phyloP scores from a whole-genome alignment of 768 basidiomycete genomes.

The Suillus decipiens region DNA sequence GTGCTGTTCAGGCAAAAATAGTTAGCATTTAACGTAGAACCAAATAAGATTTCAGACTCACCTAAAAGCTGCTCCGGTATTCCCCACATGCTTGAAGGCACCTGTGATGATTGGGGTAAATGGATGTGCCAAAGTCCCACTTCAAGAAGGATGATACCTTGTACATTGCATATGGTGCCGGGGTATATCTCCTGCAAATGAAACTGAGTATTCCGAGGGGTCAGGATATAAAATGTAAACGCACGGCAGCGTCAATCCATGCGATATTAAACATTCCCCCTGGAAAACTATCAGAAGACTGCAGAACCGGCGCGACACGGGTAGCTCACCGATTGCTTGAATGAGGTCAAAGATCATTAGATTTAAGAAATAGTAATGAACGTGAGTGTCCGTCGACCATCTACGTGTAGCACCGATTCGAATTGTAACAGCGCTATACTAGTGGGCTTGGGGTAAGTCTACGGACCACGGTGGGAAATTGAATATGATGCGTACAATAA shows the following conservation, averaged over 20 bases:
- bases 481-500: conserved; percentile 22
- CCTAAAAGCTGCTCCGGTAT: conserved; percentile 43
- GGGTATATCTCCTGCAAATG: conserved; percentile 29
- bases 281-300: conserved; percentile 16
- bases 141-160: conserved; percentile 28
- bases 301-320: background rate
- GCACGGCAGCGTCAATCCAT: conserved; percentile 36
- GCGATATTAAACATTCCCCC: conserved; percentile 40
- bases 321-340: conserved; percentile 33
- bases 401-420: conserved; percentile 25
- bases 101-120: conserved; percentile 21
- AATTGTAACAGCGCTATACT: conserved; percentile 32
- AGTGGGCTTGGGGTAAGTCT: background rate
- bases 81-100: conserved; percentile 40
- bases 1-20: conserved; percentile 15
- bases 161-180: conserved; percentile 34
- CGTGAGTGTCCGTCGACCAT: conserved; percentile 34
- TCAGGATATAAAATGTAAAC: conserved; percentile 11
- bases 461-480: too few species aligned
- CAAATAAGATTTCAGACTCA: conserved; percentile 14
- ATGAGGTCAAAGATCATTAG: conserved; percentile 34
- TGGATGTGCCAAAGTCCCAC: background rate
- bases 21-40: conserved; percentile 9
- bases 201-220: background rate
- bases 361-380: conserved; percentile 37